Conservation (phyloP, 2,329 filamentous ascomycete species). For the Sphaceloma murrayae region DNA sequence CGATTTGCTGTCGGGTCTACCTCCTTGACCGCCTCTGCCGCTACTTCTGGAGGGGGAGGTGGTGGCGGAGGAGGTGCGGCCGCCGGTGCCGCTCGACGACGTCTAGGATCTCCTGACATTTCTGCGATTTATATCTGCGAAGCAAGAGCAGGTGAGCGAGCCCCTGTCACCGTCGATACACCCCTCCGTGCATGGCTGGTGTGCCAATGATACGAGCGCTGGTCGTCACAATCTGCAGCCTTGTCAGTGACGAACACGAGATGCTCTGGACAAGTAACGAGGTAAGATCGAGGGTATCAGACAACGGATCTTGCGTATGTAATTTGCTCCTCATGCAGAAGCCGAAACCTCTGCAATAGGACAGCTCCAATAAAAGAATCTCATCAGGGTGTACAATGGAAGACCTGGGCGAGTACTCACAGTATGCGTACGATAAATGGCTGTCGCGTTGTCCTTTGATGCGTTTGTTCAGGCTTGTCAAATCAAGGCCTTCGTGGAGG, state of each 20-base stretch:
- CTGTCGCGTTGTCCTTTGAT: too few species aligned
- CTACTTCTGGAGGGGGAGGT: slow-evolving; percentile 39
- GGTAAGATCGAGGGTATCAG: slow-evolving; percentile 9
- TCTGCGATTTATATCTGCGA: slow-evolving; percentile 12
- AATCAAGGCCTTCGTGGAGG: too few species aligned
- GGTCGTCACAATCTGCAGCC: not conserved
- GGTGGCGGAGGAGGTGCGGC: slow-evolving; percentile 41
- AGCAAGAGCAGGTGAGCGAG: too few species aligned
- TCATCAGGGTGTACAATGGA: slow-evolving; percentile 18
- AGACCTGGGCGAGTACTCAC: too few species aligned
- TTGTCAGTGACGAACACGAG: too few species aligned
- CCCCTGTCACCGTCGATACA: too few species aligned
- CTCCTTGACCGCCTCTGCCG: slow-evolving; percentile 24
- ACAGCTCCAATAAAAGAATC: slow-evolving; percentile 21
- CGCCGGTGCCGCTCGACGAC: slow-evolving; percentile 30
- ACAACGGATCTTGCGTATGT: slow-evolving; percentile 20
- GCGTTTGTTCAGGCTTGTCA: too few species aligned
- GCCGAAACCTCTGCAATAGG: slow-evolving; percentile 17
- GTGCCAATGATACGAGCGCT: too few species aligned
- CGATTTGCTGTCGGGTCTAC: slow-evolving; percentile 19
- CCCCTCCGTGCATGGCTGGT: too few species aligned
- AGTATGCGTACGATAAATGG: too few species aligned
- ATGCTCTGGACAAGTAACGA: not conserved
- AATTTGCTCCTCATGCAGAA: slow-evolving; percentile 20
- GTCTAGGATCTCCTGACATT: slow-evolving; percentile 40